Evolutionary conservation across 2,329 filamentous ascomycete genomes (phyloP).

Genomic region (Exophiala viscosa): DNA sequence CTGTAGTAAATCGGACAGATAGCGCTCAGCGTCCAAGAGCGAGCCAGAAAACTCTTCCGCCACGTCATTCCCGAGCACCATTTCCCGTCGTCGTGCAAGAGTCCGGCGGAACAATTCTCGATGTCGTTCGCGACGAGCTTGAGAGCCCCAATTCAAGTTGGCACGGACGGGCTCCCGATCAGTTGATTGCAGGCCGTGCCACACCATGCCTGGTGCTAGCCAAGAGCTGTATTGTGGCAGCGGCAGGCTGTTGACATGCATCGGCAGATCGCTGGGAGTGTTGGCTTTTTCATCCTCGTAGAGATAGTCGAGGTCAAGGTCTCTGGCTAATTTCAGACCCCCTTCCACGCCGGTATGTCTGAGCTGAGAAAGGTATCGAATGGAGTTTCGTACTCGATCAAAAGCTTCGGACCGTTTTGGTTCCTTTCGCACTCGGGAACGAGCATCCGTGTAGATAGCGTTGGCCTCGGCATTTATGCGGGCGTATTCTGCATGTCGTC

Average conservation of each 20-base stretch:
- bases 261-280: constrained; percentile 23
- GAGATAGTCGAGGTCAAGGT: constrained; percentile 20
- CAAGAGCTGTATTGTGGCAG: constrained; percentile 56
- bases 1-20: constrained; percentile 17
- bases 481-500: constrained; percentile 6
- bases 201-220: constrained; percentile 58
- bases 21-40: constrained; percentile 12
- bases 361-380: constrained; percentile 60
- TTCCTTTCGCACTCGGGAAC: not conserved
- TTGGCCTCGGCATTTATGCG: constrained; percentile 4
- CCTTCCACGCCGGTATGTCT: constrained; percentile 19
- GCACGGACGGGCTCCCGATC: constrained; percentile 26
- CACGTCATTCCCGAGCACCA: constrained; percentile 2
- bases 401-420: constrained; percentile 5
- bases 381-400: constrained; percentile 52
- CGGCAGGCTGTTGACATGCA: constrained; percentile 26
- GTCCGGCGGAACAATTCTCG: constrained; percentile 12
- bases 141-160: not conserved
- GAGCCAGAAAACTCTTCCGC: not conserved
- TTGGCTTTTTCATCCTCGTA: constrained; percentile 20
- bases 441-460: not conserved
- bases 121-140: constrained; percentile 13
- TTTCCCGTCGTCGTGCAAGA: constrained; percentile 7
- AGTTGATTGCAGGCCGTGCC: constrained; percentile 61
- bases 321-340: constrained; percentile 16